Base-by-base conservation (phyloP, 2,329 filamentous ascomycete species). In the Aspergillus puulaauensis region DNA sequence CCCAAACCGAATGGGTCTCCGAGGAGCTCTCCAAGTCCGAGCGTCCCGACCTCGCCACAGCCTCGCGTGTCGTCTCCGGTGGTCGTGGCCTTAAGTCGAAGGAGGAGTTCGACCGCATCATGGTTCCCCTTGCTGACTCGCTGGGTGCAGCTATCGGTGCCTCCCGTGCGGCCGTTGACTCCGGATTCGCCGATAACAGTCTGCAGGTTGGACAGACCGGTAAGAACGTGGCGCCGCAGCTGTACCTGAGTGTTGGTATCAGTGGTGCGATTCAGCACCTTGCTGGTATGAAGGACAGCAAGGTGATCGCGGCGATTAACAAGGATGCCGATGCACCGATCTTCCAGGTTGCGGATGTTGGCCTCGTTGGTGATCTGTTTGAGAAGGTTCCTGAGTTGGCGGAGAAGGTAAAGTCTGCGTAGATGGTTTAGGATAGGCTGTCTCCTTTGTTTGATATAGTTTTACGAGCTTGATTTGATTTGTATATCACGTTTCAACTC, bases 231-330 rank as follows among this genome's bases (percentile, higher is more conserved):
- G 95, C 95, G 47, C 95, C 95, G 59, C 89, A 99, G 76, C 81
- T 99, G 60, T 99, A 99, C 74, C 83, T 99, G 66, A 96, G 92
- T 54, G 93, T 93, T 12, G 95, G 95, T 71, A 98, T 99, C 68
- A 96, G 91, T 8, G 95, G 95, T 54, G 95, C 95, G 21, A 99
- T 99, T 67, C 95, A 99, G 79, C 95, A 99, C 82, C 78, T 99
- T 77, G 95, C 95, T 33, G 95, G 95, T 73, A 99, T 99, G 95
- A 99, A 99, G 84, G 95, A 99, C 73, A 97, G 92, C 82, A 99
- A 99, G 82, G 95, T 99, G 58, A 99, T 99, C 79, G 95, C 93
- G 21, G 91, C 91, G 14, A 98, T 99, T 73, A 99, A 99, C 83
- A 99, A 99, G 81, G 95, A 99, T 72, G 82, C 87, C 4, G 95